These are phyloP conservation scores for Scleroderma bovista DNA, from an alignment of 768 basidiomycete genomes.

Conservation along the genomic window DNA sequence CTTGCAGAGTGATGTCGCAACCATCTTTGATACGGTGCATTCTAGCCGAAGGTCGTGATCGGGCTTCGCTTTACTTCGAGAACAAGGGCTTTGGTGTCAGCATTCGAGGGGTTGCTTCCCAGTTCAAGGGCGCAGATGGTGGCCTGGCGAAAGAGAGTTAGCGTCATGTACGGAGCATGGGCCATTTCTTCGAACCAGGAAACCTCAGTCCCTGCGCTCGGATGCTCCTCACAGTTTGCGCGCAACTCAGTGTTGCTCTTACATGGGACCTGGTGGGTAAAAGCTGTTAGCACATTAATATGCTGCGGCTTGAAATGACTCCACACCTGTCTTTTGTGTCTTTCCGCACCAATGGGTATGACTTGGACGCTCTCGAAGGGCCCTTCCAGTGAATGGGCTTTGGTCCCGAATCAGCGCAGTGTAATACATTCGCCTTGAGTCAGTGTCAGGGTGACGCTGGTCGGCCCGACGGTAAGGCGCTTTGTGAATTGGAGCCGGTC, in stretches of 20 bases:
- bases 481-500: neutral
- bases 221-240: neutral
- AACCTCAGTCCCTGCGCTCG: neutral
- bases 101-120: constrained; percentile 7
- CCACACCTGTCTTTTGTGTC: constrained; percentile 18
- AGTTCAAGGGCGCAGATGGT: no score
- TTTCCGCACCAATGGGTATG: constrained; percentile 28
- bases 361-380: constrained; percentile 23
- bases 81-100: constrained; percentile 19
- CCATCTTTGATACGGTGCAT: no score
- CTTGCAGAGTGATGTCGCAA: no score
- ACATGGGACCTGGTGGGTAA: neutral
- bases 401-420: no score
- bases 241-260: constrained; percentile 1
- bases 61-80: constrained; percentile 15
- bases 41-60: neutral
- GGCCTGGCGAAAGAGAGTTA: no score
- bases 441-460: neutral
- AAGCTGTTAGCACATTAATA: no score
- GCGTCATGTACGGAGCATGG: no score
- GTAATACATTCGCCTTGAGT: no score
- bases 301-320: constrained; percentile 20
- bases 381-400: constrained; percentile 20
- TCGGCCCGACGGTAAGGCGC: neutral
- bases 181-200: constrained; percentile 1